These are phyloP conservation scores for Teratosphaeria viscida DNA, from an alignment of 2,329 filamentous ascomycete genomes.

Conservation along the genomic window DNA sequence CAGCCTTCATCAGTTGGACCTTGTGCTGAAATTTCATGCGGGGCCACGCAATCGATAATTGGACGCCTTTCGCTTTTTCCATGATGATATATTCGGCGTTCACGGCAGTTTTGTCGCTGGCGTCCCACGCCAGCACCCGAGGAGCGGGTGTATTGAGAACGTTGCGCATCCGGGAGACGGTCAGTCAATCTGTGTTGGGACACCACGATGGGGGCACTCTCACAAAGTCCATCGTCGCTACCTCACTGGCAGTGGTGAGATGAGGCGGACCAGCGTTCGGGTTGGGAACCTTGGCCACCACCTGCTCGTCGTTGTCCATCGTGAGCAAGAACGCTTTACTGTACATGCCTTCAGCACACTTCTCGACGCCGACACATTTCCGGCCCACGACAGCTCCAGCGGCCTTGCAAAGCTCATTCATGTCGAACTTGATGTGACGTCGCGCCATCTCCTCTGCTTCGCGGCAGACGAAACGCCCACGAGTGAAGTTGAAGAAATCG, in stretches of 20 bases:
- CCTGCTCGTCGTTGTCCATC: conserved; percentile 26
- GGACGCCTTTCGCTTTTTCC: conserved; percentile 20
- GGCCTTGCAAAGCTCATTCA: conserved; percentile 1
- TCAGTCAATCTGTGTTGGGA: neutral
- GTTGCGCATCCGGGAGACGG: conserved; percentile 4
- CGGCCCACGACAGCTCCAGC: neutral
- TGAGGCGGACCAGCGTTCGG: conserved; percentile 26
- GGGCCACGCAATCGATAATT: conserved; percentile 23
- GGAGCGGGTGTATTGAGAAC: neutral
- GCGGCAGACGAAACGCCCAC: conserved; percentile 2
- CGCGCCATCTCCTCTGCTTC: conserved; percentile 3
- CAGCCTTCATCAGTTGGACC: conserved; percentile 18
- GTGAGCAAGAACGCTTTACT: conserved; percentile 27
- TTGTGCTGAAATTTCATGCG: conserved; percentile 15
- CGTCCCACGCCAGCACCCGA: neutral
- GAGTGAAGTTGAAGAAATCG: conserved; percentile 3
- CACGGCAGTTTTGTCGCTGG: neutral
- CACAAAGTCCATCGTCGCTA: conserved; percentile 30
- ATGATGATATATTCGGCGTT: conserved; percentile 19
- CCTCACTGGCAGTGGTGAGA: conserved; percentile 29
- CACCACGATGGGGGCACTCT: neutral
- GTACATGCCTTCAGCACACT: conserved; percentile 1
- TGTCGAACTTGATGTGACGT: conserved; percentile 2
- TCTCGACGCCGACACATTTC: neutral
- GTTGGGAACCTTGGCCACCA: conserved; percentile 29